Evolutionary conservation across 208 protist genomes (phyloP).

Genomic region (Crithidia thermophila): DNA sequence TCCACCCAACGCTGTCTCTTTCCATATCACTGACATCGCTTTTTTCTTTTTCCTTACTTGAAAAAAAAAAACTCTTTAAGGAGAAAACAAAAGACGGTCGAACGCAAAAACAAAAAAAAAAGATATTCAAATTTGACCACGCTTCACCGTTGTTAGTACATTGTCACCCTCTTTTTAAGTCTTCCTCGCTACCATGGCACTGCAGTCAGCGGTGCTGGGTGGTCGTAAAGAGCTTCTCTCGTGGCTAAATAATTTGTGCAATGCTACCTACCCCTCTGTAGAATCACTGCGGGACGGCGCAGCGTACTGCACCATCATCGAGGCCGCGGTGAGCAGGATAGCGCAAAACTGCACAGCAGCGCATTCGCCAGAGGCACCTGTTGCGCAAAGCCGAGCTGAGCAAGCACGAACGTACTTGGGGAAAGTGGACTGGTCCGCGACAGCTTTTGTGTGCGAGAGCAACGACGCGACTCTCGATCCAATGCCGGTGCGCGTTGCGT

Average conservation of each 20-base stretch:
- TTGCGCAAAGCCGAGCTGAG: constrained; percentile 22
- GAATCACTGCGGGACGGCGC: constrained; percentile 82
- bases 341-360: constrained; percentile 55
- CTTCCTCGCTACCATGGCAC: constrained; percentile 1
- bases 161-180: constrained; percentile 2
- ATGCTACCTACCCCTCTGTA: constrained; percentile 73
- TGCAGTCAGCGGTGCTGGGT: constrained; percentile 30
- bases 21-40: too few relatives aligned
- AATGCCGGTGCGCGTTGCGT: constrained; percentile 42
- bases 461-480: constrained; percentile 63
- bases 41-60: too few relatives aligned
- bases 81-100: too few relatives aligned
- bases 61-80: too few relatives aligned
- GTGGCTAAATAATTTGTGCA: constrained; percentile 86
- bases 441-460: constrained; percentile 59
- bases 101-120: too few relatives aligned
- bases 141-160: not conserved
- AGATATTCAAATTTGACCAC: too few relatives aligned
- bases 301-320: constrained; percentile 81
- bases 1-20: too few relatives aligned
- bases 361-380: constrained; percentile 32
- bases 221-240: constrained; percentile 73
- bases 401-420: constrained; percentile 19
- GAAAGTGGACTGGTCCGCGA: constrained; percentile 67
- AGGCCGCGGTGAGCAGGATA: constrained; percentile 67